Evolutionary conservation across 305 asterid species (phyloP), one percentile per base, ranked within the genome.

Genomic region (Solanum hybrid): DNA sequence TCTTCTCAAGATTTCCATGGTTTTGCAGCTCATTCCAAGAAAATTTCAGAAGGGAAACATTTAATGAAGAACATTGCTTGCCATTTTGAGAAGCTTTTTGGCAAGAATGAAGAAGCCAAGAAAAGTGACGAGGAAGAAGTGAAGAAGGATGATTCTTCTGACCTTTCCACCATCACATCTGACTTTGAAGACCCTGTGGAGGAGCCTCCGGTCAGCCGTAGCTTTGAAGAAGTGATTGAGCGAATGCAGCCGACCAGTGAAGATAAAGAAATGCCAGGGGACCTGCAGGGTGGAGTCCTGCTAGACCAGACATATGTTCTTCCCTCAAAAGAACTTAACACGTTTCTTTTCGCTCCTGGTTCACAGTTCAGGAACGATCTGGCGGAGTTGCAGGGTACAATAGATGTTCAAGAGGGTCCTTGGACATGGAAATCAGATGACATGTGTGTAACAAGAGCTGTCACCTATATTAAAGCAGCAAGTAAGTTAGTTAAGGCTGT

Each of bases 201-300:
- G 88, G 97, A 94, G 26, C 86, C 91, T 81, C 87, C 87, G 12
- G 86, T 85, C 20, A 88, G 31, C 89, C 86, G 90, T 88, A 94
- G 90, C 89, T 96, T 96, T 75, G 90, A 92, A 86, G 98, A 94
- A 89, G 90, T 82, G 24, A 89, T 95, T 6, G 94, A 94, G 69
- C 92, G 60, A 60, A 46, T 93, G 92, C 93, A 94, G 87, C 92
- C 95, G 14, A 92, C 51, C 60, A 91, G 88, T 8, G 95, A 90
- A 84, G 91, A 92, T 46, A 38, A 17, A 64, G 95, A 91, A 87
- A 93, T 90, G 89, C 98, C 98, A 1, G 95, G 93, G 69, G 91
- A 94, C 91, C 94, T 96, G 9, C 94, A 77, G 6, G 98, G 98
- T 8, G 99, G 99, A 32, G 85, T 95, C 91, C 97, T 97, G 91